Percentiles rank a stretch among this genome's conserved stretches.
Evolutionary conservation across 306 rosid genomes (phyloP).

Genomic region (Boehmeria nivea): DNA sequence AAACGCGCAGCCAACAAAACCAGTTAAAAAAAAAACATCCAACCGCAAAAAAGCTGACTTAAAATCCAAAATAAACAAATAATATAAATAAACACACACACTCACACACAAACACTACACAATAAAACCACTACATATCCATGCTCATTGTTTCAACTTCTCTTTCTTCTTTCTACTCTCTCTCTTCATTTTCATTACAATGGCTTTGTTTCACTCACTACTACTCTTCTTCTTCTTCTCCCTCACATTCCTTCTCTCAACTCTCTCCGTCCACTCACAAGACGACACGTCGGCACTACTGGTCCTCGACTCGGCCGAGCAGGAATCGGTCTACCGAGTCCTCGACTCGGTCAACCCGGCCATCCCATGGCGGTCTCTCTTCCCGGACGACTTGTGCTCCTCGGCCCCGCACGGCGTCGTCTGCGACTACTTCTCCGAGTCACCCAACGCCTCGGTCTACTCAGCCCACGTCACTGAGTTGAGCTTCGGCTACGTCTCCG

Average conservation of each 20-base stretch:
- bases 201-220: constrained; percentile 28
- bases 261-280: constrained; percentile 25
- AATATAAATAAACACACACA: not conserved
- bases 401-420: constrained; percentile 63
- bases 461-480: constrained; percentile 51
- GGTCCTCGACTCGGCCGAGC: constrained; percentile 34
- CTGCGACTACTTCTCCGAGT: constrained; percentile 40
- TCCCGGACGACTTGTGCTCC: constrained; percentile 59
- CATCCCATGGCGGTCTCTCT: constrained; percentile 58
- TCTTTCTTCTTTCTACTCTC: no score
- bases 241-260: constrained; percentile 5
- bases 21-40: not conserved
- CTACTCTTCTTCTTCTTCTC: constrained; percentile 15
- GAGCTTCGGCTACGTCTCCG: constrained; percentile 73
- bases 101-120: not conserved
- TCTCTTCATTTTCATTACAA: constrained; percentile 3
- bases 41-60: not conserved
- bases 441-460: not conserved
- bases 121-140: not conserved
- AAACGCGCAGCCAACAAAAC: not conserved
- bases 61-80: not conserved
- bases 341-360: constrained; percentile 58
- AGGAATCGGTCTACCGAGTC: constrained; percentile 37
- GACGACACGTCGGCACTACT: constrained; percentile 1
- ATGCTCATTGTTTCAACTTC: not conserved